These are phyloP conservation scores for Lachnellula hyalina DNA, from an alignment of 2,329 filamentous ascomycete genomes.

Conservation along the genomic window DNA sequence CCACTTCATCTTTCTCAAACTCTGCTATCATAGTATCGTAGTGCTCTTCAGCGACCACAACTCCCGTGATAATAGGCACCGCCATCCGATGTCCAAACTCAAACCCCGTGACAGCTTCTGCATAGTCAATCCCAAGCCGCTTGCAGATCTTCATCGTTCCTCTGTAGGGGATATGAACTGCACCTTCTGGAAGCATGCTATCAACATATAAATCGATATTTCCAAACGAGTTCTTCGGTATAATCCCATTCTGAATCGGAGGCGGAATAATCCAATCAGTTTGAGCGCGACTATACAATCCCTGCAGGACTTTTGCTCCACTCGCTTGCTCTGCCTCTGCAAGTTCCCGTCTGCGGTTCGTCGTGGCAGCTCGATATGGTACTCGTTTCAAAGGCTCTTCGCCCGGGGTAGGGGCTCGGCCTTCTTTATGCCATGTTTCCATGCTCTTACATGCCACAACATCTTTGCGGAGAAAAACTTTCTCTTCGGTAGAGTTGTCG, in stretches of 20 bases:
- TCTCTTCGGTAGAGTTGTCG: slow-evolving; percentile 66
- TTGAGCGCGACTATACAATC: slow-evolving; percentile 75
- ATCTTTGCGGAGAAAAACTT: slow-evolving; percentile 74
- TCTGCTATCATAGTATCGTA: slow-evolving; percentile 69
- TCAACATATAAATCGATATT: slow-evolving; percentile 96
- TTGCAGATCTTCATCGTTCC: slow-evolving; percentile 78
- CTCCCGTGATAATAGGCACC: slow-evolving; percentile 84
- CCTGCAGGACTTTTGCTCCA: slow-evolving; percentile 80
- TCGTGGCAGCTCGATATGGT: slow-evolving; percentile 84
- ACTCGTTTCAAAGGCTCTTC: slow-evolving; percentile 78
- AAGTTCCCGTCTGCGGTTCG: slow-evolving; percentile 80
- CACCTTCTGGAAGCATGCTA: slow-evolving; percentile 84
- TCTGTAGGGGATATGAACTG: slow-evolving; percentile 74
- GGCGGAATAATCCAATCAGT: slow-evolving; percentile 94
- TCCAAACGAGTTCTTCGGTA: slow-evolving; percentile 90
- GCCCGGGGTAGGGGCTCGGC: slow-evolving; percentile 66
- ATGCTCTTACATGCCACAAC: slow-evolving; percentile 82
- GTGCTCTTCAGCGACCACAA: slow-evolving; percentile 81
- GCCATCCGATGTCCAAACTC: slow-evolving; percentile 95
- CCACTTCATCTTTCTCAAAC: slow-evolving; percentile 71
- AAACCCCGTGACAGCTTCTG: slow-evolving; percentile 92
- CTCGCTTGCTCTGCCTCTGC: slow-evolving; percentile 72
- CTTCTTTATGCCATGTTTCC: slow-evolving; percentile 98
- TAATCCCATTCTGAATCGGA: slow-evolving; percentile 76
- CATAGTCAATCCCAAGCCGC: slow-evolving; percentile 78